Evolutionary conservation across 208 protist species (phyloP).

Genomic region (Herpetomonas muscarum): DNA sequence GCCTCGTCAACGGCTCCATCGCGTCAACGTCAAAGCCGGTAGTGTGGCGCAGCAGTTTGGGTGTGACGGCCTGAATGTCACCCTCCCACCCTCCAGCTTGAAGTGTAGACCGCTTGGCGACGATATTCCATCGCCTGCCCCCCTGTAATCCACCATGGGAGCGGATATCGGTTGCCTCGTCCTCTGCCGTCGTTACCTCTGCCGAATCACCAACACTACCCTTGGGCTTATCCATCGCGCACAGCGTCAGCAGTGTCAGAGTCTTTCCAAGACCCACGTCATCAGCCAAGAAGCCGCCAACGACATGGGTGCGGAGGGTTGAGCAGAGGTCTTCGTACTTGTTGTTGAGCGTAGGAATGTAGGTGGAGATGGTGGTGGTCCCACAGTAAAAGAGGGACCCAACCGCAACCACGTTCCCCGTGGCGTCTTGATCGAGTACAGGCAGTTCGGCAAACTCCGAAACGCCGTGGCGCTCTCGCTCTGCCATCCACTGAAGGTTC

Average conservation of each 20-base stretch:
- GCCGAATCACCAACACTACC: background rate
- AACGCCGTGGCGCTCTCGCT: conserved; percentile 23
- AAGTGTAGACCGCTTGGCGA: too few relatives aligned
- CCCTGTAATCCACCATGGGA: too few relatives aligned
- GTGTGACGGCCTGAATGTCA: too few relatives aligned
- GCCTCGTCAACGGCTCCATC: background rate
- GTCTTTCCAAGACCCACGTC: conserved; percentile 76
- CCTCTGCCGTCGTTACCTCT: background rate
- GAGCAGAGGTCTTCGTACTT: background rate
- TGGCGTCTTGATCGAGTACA: conserved; percentile 8
- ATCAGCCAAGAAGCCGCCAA: conserved; percentile 53
- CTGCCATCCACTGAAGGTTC: conserved; percentile 37
- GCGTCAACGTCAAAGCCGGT: conserved; percentile 2
- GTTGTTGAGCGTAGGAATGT: background rate
- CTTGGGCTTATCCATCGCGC: conserved; percentile 19
- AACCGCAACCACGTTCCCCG: background rate
- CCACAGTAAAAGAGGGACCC: conserved; percentile 39
- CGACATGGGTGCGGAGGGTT: conserved; percentile 3
- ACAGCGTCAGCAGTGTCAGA: conserved; percentile 43
- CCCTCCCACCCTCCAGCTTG: too few relatives aligned
- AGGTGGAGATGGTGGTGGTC: conserved; percentile 7
- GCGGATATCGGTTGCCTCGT: too few relatives aligned
- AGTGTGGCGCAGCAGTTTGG: conserved; percentile 13
- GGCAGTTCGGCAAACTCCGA: conserved; percentile 28
- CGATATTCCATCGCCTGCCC: too few relatives aligned